These are phyloP conservation scores for Myxozyma nipponensis DNA, from an alignment of 805 yeast genomes.

Conservation along the genomic window DNA sequence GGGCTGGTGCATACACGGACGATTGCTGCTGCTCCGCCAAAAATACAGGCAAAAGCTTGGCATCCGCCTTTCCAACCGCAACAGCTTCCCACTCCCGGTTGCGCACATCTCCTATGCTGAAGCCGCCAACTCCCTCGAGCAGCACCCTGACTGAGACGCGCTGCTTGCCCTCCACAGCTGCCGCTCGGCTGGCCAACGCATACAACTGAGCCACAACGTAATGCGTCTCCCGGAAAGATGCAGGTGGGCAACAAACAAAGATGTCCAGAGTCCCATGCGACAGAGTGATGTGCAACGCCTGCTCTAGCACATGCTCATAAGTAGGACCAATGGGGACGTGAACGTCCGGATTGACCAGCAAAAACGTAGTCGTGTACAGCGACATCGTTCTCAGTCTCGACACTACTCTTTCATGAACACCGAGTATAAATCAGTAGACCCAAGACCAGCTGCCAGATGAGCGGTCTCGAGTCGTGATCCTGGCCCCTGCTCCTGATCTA, in stretches of 20 bases:
- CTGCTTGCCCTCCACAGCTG: slow-evolving; percentile 15
- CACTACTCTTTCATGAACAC: too few species aligned
- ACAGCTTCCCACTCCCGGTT: slow-evolving; percentile 37
- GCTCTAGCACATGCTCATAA: slow-evolving; percentile 29
- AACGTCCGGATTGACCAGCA: slow-evolving; percentile 27
- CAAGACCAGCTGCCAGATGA: too few species aligned
- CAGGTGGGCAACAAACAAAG: slow-evolving; percentile 31
- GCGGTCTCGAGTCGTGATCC: too few species aligned
- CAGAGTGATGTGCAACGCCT: slow-evolving; percentile 34
- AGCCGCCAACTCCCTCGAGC: slow-evolving; percentile 35
- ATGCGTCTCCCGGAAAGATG: slow-evolving; percentile 29
- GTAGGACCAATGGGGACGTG: slow-evolving; percentile 8
- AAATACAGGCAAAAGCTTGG: slow-evolving; percentile 20
- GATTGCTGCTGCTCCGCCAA: slow-evolving; percentile 21
- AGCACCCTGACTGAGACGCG: slow-evolving; percentile 32
- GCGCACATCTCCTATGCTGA: slow-evolving; percentile 30
- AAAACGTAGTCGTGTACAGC: slow-evolving; percentile 31
- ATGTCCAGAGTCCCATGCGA: slow-evolving; percentile 35
- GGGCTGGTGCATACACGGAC: slow-evolving; percentile 16
- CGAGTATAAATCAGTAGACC: too few species aligned
- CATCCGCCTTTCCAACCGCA: slow-evolving; percentile 30
- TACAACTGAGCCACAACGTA: slow-evolving; percentile 31
- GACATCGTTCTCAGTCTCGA: too few species aligned
- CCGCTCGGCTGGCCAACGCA: slow-evolving; percentile 28
- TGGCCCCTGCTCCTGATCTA: too few species aligned